A percentile compares a stretch with the other conserved stretches of the same genome.
These are phyloP conservation scores for Lunularia cruciata DNA, from an alignment of 225 moss, liverwort and hornwort species.

Conservation along the genomic window DNA sequence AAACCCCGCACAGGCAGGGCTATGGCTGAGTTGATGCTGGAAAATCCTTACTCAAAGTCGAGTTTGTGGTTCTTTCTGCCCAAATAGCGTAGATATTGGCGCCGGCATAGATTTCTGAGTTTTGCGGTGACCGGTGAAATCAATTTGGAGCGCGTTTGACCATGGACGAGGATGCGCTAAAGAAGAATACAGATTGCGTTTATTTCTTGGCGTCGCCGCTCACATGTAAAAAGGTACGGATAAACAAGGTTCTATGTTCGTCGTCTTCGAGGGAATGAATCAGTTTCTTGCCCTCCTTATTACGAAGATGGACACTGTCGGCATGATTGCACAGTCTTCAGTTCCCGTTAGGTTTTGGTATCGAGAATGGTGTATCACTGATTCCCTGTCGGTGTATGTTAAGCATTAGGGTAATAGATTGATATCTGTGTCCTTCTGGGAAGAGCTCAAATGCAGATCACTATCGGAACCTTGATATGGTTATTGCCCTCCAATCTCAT, in stretches of 20 bases:
- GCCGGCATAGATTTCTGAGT: neutral
- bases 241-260: neutral
- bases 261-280: neutral
- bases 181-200: conserved; percentile 56
- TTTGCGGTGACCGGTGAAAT: neutral
- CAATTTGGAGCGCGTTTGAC: conserved; percentile 17
- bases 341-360: conserved; percentile 1
- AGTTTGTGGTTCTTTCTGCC: conserved; percentile 4
- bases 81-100: conserved; percentile 5
- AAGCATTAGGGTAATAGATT: too few relatives aligned
- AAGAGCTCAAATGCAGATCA: conserved; percentile 3
- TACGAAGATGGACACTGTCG: neutral
- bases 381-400: neutral
- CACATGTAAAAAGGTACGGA: conserved; percentile 49
- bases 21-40: conserved; percentile 36
- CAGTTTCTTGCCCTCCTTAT: neutral
- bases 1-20: conserved; percentile 27
- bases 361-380: neutral
- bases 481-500: neutral
- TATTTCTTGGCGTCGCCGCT: conserved; percentile 62
- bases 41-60: neutral
- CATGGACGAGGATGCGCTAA: conserved; percentile 54
- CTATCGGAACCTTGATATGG: neutral
- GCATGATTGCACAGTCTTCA: neutral
- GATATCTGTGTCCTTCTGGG: neutral